Evolutionary conservation across 768 basidiomycete species (phyloP).

Genomic region (Arthromyces matolae): DNA sequence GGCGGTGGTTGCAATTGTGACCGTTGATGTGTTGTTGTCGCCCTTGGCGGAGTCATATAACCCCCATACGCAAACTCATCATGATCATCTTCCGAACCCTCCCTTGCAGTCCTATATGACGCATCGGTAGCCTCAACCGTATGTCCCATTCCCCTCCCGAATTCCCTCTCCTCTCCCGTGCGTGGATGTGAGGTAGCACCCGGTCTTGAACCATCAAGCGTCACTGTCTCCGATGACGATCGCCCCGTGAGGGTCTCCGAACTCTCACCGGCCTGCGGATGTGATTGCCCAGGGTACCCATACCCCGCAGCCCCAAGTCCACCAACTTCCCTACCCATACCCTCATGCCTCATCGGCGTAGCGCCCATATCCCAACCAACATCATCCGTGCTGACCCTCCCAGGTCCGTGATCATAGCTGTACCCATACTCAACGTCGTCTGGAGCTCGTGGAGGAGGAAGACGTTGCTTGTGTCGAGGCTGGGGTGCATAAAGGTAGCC

Average conservation of each 20-base stretch:
- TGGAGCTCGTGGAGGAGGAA: slow-evolving; percentile 10
- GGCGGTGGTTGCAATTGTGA: too few relatives aligned
- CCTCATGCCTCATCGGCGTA: slow-evolving; percentile 10
- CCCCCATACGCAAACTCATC: too few relatives aligned
- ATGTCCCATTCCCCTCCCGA: slow-evolving; percentile 15
- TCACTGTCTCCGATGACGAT: not conserved
- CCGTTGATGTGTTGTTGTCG: too few relatives aligned
- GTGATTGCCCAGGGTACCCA: not conserved
- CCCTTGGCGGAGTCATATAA: too few relatives aligned
- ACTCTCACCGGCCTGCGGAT: not conserved
- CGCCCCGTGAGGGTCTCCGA: not conserved
- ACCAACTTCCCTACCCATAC: slow-evolving; percentile 1
- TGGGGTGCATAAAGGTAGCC: slow-evolving; percentile 46
- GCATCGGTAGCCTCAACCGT: slow-evolving; percentile 19
- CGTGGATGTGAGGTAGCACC: too few relatives aligned
- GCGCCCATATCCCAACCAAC: slow-evolving; percentile 28
- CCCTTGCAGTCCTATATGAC: slow-evolving; percentile 22
- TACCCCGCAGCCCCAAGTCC: not conserved
- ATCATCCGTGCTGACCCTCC: slow-evolving; percentile 25
- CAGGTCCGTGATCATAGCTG: slow-evolving; percentile 12
- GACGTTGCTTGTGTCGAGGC: slow-evolving; percentile 27
- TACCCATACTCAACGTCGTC: not conserved
- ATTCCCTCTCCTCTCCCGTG: not conserved
- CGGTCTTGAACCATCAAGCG: not conserved
- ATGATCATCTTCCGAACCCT: not conserved